Evolutionary conservation across 2,329 filamentous ascomycete genomes (phyloP).

Genomic region (Arthrobotrys sphaeroides): DNA sequence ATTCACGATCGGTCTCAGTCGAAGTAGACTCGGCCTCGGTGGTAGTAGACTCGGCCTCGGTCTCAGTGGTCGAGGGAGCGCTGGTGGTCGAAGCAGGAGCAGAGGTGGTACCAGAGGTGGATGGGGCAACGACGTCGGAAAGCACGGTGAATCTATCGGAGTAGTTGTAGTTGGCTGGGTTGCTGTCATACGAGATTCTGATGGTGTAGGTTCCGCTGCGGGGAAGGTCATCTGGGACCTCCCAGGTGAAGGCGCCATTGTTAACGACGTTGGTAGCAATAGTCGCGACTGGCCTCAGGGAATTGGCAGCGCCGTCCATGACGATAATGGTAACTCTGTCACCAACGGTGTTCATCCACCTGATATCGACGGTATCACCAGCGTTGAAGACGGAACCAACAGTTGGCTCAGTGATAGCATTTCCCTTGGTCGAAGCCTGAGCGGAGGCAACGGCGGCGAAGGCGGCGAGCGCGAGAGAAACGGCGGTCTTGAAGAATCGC

Average conservation of each 20-base stretch:
- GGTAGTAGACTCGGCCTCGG: not conserved
- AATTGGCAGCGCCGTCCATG: constrained; percentile 9
- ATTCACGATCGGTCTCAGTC: too few species aligned
- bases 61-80: not conserved
- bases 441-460: constrained; percentile 32
- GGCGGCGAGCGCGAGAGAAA: constrained; percentile 37
- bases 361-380: constrained; percentile 8
- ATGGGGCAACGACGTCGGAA: not conserved
- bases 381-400: constrained; percentile 5
- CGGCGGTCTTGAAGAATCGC: constrained; percentile 48
- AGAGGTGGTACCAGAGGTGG: not conserved
- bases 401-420: constrained; percentile 14
- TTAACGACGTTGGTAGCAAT: constrained; percentile 7
- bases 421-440: constrained; percentile 13
- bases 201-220: constrained; percentile 14
- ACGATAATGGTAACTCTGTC: constrained; percentile 15
- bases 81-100: constrained; percentile 11
- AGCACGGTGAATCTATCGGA: constrained; percentile 42
- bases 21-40: not conserved
- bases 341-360: constrained; percentile 25
- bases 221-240: constrained; percentile 14
- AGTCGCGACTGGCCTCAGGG: constrained; percentile 8
- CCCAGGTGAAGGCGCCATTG: constrained; percentile 33
- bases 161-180: constrained; percentile 48
- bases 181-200: constrained; percentile 45